phyloP scores from a whole-genome alignment of 176 grass and related monocot genomes.

The Oryza meyeriana region DNA sequence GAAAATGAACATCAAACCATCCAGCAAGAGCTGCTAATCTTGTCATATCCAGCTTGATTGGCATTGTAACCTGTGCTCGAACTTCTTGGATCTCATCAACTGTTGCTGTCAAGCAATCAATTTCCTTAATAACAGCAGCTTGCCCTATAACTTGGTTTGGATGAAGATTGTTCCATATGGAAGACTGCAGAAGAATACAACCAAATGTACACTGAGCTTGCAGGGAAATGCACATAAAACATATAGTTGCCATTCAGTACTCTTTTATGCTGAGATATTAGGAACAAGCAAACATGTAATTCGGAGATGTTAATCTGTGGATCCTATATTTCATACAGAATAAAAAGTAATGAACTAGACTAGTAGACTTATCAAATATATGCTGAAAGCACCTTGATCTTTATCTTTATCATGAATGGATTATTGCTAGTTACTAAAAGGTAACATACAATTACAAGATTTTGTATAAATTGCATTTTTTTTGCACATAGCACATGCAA shows the following conservation, averaged over 20 bases:
- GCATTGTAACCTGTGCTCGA: slow-evolving; percentile 49
- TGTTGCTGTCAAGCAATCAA: slow-evolving; percentile 90
- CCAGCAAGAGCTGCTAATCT: slow-evolving; percentile 80
- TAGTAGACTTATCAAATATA: background rate
- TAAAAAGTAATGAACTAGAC: background rate
- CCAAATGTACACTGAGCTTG: background rate
- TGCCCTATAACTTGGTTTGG: slow-evolving; percentile 83
- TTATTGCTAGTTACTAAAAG: background rate
- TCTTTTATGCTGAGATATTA: background rate
- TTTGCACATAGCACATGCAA: background rate
- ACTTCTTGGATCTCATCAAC: slow-evolving; percentile 80
- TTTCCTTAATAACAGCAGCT: slow-evolving; percentile 80
- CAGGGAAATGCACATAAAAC: background rate
- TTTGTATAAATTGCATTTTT: background rate
- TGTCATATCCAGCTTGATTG: slow-evolving; percentile 61
- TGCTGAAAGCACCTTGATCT: background rate
- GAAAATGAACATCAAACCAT: slow-evolving; percentile 99
- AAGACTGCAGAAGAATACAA: slow-evolving; percentile 57
- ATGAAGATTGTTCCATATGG: slow-evolving; percentile 91
- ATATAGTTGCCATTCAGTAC: background rate
- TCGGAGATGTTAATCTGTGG: background rate
- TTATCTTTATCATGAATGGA: background rate
- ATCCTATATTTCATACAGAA: background rate
- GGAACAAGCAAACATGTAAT: background rate
- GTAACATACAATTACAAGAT: background rate